Evolutionary conservation across 2,329 filamentous ascomycete species (phyloP), one percentile per base, ranked within the genome.

Genomic region (Hyphodiscus sp.): DNA sequence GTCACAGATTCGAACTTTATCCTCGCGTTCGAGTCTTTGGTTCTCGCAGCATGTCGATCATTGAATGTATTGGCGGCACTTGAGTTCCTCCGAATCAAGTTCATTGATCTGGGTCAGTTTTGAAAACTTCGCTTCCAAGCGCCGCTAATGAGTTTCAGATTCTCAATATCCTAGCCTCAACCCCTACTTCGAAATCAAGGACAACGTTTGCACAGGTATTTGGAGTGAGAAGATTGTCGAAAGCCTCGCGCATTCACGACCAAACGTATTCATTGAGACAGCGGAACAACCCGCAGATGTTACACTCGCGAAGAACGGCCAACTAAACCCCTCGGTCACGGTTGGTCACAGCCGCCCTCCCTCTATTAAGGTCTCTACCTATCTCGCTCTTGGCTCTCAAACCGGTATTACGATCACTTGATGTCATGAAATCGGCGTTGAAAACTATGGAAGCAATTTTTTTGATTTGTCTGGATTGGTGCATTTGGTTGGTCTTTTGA

Each of bases 1-100:
- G 86, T 89, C 55, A 84, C 83, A 19, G 85, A 89, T 61, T 79
- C 85, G 72, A 76, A 80, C 29, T 91, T 90, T 59, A 89, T 90
- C 60, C 73, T 77, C 20, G 80, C 83, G 0, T 90, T 90, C 61
- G 86, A 89, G 68, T 76, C 77, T 54, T 72, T 90, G 11, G 83
- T 90, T 2, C 59, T 87, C 2, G 76, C 81, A 1, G 83, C 79
- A 1, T 80, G 88, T 30, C 76, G 77, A 47, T 77, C 83, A 2
- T 69, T 90, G 45, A 76, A 76, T 15, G 75, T 73, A 29, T 76
- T 88, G 47, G 76, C 77, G 50, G 71, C 74, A n/a, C 69, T 91
- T 30, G 72, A 82, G 45, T 81, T 82, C 66, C 68, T 91, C 58
- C 77, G 86, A 53, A 88, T 90, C 63, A 82, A 86, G 51, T 90